These are phyloP conservation scores for Venturia asperata DNA, from an alignment of 2,329 filamentous ascomycete species.

Conservation along the genomic window DNA sequence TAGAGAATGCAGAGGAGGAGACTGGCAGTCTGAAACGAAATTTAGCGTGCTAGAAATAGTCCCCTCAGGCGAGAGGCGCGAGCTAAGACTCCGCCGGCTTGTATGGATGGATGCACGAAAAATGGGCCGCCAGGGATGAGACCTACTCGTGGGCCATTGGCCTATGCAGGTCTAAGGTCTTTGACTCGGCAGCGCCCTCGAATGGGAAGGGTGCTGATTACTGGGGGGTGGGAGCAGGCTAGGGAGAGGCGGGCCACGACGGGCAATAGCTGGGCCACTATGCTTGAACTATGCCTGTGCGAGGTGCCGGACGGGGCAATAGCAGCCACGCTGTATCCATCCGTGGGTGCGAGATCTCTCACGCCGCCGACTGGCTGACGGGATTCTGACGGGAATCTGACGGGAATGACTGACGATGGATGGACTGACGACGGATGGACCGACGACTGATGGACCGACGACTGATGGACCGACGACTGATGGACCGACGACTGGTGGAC, in stretches of 20 bases:
- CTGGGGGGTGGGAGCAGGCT: neutral
- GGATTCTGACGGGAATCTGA: too few relatives aligned
- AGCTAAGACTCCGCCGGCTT: neutral
- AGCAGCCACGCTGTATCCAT: neutral
- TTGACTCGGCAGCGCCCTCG: neutral
- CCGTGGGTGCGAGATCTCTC: neutral
- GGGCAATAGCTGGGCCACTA: neutral
- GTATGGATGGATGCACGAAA: neutral
- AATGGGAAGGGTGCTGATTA: neutral
- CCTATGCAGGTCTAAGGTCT: neutral
- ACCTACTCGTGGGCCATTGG: neutral
- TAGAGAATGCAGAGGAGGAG: conserved; percentile 14
- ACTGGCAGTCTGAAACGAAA: conserved; percentile 6
- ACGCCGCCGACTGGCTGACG: neutral
- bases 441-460: too few relatives aligned
- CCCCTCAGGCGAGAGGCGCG: neutral
- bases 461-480: too few relatives aligned
- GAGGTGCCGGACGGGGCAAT: neutral
- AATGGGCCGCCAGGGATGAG: conserved; percentile 4
- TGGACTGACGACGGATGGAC: too few relatives aligned
- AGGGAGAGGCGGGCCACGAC: too few relatives aligned
- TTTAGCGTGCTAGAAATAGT: conserved; percentile 6
- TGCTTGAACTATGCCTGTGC: neutral
- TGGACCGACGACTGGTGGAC: too few relatives aligned
- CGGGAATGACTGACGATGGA: too few relatives aligned